A percentile compares a stretch with the other conserved stretches of the same genome.
phyloP scores from a whole-genome alignment of 352 stramenopile genomes.

The Globisporangium nagaii region DNA sequence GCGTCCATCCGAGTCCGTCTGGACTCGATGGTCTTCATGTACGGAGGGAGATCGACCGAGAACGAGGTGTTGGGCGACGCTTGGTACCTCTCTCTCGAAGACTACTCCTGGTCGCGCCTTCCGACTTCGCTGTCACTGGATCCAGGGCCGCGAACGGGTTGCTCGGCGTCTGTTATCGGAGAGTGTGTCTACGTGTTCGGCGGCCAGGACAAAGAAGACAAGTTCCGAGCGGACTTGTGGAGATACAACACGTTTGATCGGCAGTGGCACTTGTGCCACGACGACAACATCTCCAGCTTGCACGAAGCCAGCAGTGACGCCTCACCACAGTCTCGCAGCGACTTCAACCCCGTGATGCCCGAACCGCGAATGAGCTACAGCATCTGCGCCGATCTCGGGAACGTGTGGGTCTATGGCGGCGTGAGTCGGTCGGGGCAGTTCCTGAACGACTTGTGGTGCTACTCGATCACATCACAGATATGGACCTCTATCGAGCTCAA shows the following conservation, averaged over 20 bases:
- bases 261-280: conserved; percentile 80
- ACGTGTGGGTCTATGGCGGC: conserved; percentile 80
- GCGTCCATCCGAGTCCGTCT: conserved; percentile 64
- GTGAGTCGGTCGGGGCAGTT: conserved; percentile 32
- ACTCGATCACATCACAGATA: conserved; percentile 55
- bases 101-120: conserved; percentile 75
- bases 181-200: conserved; percentile 84
- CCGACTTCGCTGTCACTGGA: conserved; percentile 71
- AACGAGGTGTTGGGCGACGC: conserved; percentile 69
- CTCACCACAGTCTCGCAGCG: conserved; percentile 15
- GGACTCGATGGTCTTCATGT: conserved; percentile 80
- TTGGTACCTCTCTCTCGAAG: conserved; percentile 80
- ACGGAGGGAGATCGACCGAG: conserved; percentile 69
- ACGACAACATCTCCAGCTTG: conserved; percentile 59
- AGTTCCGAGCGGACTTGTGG: conserved; percentile 74
- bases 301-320: conserved; percentile 13
- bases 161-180: conserved; percentile 62
- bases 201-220: conserved; percentile 75
- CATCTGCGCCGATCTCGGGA: conserved; percentile 70
- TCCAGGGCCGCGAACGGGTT: conserved; percentile 64
- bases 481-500: conserved; percentile 57
- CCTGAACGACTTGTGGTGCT: conserved; percentile 77
- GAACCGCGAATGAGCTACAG: conserved; percentile 60
- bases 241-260: conserved; percentile 86
- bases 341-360: conserved; percentile 43